Conservation (phyloP, 78 protist genomes). For the Andalucia godoyi region DNA sequence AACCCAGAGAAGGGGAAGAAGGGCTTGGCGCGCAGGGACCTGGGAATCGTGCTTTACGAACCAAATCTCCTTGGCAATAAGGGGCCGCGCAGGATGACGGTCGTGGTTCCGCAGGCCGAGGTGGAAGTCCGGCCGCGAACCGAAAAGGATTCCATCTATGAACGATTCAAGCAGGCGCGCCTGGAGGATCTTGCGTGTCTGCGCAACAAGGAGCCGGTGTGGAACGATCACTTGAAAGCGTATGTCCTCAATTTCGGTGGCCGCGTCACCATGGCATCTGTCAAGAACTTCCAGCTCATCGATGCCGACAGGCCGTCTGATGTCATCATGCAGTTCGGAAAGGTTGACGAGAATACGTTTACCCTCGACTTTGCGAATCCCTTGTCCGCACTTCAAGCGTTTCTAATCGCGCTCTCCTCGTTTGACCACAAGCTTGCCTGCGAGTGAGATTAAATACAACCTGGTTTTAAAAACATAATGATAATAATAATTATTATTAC, state of each 20-base stretch:
- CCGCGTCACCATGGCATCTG: slow-evolving; percentile 60
- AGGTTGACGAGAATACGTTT: slow-evolving; percentile 14
- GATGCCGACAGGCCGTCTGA: background rate
- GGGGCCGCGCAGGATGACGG: slow-evolving; percentile 47
- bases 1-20: background rate
- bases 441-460: no score
- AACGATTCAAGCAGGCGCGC: background rate
- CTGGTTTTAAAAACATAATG: no score
- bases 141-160: background rate
- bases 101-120: slow-evolving; percentile 16
- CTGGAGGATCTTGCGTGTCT: slow-evolving; percentile 4
- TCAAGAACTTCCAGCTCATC: slow-evolving; percentile 74
- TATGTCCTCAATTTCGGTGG: slow-evolving; percentile 61
- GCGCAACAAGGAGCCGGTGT: slow-evolving; percentile 30
- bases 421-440: slow-evolving; percentile 44
- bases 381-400: slow-evolving; percentile 35
- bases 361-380: slow-evolving; percentile 45
- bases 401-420: slow-evolving; percentile 24
- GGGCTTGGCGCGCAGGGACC: slow-evolving; percentile 16
- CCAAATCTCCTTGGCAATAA: slow-evolving; percentile 28
- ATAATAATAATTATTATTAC: no score
- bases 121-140: background rate
- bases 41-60: slow-evolving; percentile 22
- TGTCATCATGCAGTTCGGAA: slow-evolving; percentile 43
- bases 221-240: slow-evolving; percentile 41